Evolutionary conservation across 345 rosid species (phyloP), one percentile per base, ranked within the genome.

Genomic region (Aethionema arabicum): DNA sequence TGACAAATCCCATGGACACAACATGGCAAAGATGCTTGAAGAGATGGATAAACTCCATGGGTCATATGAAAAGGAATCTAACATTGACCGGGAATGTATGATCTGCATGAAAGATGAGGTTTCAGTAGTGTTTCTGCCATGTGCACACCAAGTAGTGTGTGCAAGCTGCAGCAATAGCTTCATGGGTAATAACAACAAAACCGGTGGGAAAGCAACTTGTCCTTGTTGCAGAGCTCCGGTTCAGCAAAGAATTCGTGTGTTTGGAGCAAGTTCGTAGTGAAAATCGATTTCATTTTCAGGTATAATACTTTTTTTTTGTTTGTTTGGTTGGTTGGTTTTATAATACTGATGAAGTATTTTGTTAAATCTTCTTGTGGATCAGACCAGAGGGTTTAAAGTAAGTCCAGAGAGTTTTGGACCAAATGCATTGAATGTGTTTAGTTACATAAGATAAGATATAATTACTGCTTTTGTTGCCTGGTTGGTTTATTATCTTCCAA

Each of bases 71-170:
- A 79, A 74, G 55, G 86, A 67, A 38, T 66, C 63, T 49, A 61
- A 62, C 66, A 30, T 69, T 52, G 77, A 79, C 63, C 68, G 95
- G 68, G 80, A 81, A 47, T 90, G 97, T 83, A 67, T 87, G 43
- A 73, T 87, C 7, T 90, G 97, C 60, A 66, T 55, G 76, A 82
- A 83, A 65, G 84, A 87, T 36, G 97, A 83, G 78, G 95, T 83
- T 31, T 80, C 83, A 3, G 46, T 90, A 55, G 80, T 90, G 68
- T 87, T 90, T 56, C 85, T 90, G 47, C 93, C 93, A 4, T 90
- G 95, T 69, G 83, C 92, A 0, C 97, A 90, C 77, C 87, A 87
- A 65, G 86, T 87, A 21, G 51, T 82, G 32, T 87, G 95, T 59
- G 80, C 85, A 0, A 77, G 67, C 53, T 90, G 97, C 84, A 80